Percentiles rank a stretch among this genome's conserved stretches.
Evolutionary conservation across 345 rosid species (phyloP).

Genomic region (Toxicodendron radicans): DNA sequence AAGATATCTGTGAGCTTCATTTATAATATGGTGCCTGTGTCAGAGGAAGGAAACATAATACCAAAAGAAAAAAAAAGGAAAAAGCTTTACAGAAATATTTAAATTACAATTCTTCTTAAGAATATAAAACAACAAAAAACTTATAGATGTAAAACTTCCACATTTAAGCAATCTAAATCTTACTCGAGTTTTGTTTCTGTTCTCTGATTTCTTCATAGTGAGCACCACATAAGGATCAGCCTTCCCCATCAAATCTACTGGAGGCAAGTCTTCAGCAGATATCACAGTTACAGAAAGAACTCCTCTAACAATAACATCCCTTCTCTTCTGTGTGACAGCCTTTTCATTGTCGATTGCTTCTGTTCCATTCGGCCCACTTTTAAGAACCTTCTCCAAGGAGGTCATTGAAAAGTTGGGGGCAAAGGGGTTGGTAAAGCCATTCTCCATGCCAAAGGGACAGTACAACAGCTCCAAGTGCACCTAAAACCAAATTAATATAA

Average conservation of each 20-base stretch:
- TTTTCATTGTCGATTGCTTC: constrained; percentile 54
- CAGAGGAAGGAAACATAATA: neutral
- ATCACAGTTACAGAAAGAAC: constrained; percentile 85
- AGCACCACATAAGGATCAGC: constrained; percentile 91
- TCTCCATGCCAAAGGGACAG: constrained; percentile 73
- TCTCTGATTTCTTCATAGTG: constrained; percentile 82
- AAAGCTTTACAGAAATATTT: neutral
- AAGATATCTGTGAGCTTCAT: neutral
- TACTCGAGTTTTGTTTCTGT: constrained; percentile 79
- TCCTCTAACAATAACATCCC: constrained; percentile 89
- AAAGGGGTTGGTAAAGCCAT: constrained; percentile 63
- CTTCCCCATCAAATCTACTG: constrained; percentile 84
- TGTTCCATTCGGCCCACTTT: constrained; percentile 53
- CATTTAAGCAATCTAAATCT: constrained; percentile 22
- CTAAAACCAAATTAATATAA: constrained; percentile 36
- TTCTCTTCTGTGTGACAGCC: constrained; percentile 48
- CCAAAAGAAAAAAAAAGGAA: neutral
- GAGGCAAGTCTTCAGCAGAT: constrained; percentile 92
- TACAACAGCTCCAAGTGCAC: constrained; percentile 96
- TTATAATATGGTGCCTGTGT: neutral
- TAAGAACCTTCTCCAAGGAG: constrained; percentile 83
- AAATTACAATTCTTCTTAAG: neutral
- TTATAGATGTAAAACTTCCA: constrained; percentile 2
- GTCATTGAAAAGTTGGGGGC: constrained; percentile 60
- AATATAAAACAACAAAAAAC: neutral